Conservation (phyloP, 495 filamentous ascomycete species). For the Penicillium goetzii region DNA sequence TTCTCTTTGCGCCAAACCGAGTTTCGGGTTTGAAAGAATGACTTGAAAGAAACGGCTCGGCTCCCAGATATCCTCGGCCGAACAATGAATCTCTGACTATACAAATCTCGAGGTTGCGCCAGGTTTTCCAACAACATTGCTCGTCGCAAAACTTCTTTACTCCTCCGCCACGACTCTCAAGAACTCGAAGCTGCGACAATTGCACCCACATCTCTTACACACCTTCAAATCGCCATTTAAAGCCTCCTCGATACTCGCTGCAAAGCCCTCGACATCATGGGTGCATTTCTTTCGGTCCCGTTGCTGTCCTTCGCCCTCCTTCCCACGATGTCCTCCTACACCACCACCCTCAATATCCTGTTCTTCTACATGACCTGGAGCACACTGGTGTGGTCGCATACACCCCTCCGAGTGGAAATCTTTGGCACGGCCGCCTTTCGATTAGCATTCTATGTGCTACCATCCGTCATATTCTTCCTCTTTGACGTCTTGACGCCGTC, state of each 20-base stretch:
- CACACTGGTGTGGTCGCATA: constrained; percentile 76
- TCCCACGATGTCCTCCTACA: constrained; percentile 61
- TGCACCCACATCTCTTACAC: neutral
- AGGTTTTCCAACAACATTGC: neutral
- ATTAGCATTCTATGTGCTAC: constrained; percentile 71
- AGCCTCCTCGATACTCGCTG: neutral
- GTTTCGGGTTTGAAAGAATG: constrained; percentile 6
- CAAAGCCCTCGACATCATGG: constrained; percentile 42
- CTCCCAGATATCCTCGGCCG: neutral
- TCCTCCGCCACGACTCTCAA: neutral
- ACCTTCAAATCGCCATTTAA: neutral
- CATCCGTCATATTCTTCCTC: constrained; percentile 71
- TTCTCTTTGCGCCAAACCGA: constrained; percentile 4
- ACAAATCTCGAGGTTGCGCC: neutral
- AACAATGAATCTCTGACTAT: constrained; percentile 7
- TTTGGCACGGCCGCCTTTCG: constrained; percentile 68
- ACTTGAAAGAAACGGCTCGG: neutral
- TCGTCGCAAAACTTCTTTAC: neutral
- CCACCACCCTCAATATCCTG: constrained; percentile 78
- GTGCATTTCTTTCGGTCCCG: constrained; percentile 70
- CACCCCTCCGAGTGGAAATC: constrained; percentile 76
- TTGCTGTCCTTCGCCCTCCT: constrained; percentile 66
- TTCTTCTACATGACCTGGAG: constrained; percentile 93
- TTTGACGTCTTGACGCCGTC: constrained; percentile 74
- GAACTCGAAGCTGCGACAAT: constrained; percentile 2